Evolutionary conservation across 495 filamentous ascomycete species (phyloP).

Genomic region (Xylaria flabelliformis): DNA sequence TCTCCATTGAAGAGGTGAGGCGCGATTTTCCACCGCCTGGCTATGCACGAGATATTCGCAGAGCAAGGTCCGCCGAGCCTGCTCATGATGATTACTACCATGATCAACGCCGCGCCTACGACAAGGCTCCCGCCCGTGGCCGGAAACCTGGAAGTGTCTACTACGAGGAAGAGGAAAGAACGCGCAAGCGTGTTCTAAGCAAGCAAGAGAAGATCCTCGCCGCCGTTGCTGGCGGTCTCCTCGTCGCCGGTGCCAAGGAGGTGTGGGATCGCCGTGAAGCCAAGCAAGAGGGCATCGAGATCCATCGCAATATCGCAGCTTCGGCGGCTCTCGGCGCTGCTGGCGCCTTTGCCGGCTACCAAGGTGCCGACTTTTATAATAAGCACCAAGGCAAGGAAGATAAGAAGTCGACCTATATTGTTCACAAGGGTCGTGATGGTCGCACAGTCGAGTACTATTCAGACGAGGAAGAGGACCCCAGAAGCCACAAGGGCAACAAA

Average conservation of each 20-base stretch:
- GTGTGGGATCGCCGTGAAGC: conserved; percentile 61
- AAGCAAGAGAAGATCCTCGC: conserved; percentile 66
- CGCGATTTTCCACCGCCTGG: conserved; percentile 71
- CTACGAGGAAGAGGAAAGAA: conserved; percentile 54
- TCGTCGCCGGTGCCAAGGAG: conserved; percentile 62
- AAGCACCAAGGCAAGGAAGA: conserved; percentile 57
- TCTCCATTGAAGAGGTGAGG: conserved; percentile 70
- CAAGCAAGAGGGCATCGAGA: conserved; percentile 48
- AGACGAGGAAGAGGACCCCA: conserved; percentile 59
- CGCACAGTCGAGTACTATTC: conserved; percentile 55
- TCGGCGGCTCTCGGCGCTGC: conserved; percentile 61
- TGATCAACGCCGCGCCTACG: conserved; percentile 48
- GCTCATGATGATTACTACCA: conserved; percentile 52
- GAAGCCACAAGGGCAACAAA: conserved; percentile 64
- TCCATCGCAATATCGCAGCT: conserved; percentile 58
- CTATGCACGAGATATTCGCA: conserved; percentile 58
- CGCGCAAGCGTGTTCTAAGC: conserved; percentile 54
- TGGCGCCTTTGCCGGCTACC: conserved; percentile 61
- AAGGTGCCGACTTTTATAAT: conserved; percentile 61
- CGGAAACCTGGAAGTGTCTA: conserved; percentile 44
- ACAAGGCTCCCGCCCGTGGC: conserved; percentile 45
- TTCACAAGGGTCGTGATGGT: conserved; percentile 53
- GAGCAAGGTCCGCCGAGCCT: conserved; percentile 58
- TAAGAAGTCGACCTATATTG: conserved; percentile 48
- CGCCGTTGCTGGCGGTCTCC: conserved; percentile 58